These are phyloP conservation scores for Ganoderma sinense DNA, from an alignment of 1,284 basidiomycete genomes.

Conservation along the genomic window DNA sequence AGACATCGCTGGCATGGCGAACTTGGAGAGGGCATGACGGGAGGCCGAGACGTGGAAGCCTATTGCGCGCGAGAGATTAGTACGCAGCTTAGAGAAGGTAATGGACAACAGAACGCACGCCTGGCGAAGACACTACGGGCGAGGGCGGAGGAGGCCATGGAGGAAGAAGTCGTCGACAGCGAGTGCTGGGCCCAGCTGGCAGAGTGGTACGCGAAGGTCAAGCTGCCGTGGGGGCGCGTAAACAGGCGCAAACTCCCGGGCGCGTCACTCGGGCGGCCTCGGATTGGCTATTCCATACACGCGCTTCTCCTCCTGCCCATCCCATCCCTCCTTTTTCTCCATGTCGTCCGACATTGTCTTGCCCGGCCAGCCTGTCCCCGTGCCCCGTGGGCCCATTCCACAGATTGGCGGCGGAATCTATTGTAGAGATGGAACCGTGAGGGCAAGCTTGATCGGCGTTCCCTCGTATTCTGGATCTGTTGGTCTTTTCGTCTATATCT, in stretches of 20 bases:
- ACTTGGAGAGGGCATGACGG: conserved; percentile 84
- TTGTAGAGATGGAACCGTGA: conserved; percentile 64
- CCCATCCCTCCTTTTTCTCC: conserved; percentile 16
- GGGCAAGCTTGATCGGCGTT: conserved; percentile 79
- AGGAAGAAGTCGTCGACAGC: conserved; percentile 26
- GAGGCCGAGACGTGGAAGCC: conserved; percentile 86
- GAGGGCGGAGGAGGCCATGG: conserved; percentile 66
- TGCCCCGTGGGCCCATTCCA: conserved; percentile 64
- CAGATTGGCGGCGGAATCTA: conserved; percentile 79
- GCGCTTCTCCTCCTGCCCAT: conserved; percentile 16
- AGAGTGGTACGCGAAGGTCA: conserved; percentile 29
- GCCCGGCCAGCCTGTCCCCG: conserved; percentile 83
- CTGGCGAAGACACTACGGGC: conserved; percentile 71
- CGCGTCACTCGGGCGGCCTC: conserved; percentile 31
- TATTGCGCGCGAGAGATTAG: conserved; percentile 42
- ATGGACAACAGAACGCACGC: conserved; percentile 51
- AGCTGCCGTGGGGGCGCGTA: conserved; percentile 43
- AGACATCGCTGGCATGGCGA: conserved; percentile 99
- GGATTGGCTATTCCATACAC: conserved; percentile 19
- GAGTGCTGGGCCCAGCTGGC: conserved; percentile 31
- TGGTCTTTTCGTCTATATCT: conserved; percentile 46
- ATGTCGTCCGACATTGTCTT: conserved; percentile 62
- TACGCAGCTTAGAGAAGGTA: conserved; percentile 1
- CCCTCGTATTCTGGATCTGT: conserved; percentile 74
- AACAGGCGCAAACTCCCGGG: conserved; percentile 39